Percentiles rank a stretch among this genome's conserved stretches.
These are phyloP conservation scores for Wolfiporia cocos DNA, from an alignment of 1,284 basidiomycete genomes.

Conservation along the genomic window DNA sequence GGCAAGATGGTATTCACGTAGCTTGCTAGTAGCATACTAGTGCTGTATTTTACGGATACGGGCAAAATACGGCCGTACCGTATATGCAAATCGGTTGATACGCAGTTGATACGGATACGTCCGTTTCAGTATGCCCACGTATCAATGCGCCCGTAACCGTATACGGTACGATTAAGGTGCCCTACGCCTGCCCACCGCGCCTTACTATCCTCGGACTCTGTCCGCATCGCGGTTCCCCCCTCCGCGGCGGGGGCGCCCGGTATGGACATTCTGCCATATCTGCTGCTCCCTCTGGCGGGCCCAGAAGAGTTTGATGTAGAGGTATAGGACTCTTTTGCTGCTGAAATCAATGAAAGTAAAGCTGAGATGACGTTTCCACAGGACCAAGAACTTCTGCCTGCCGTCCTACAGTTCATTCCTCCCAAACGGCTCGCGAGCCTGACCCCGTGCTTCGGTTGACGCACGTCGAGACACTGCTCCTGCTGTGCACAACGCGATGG, in stretches of 20 bases:
- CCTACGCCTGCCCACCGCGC: constrained; percentile 61
- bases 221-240: constrained; percentile 42
- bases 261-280: constrained; percentile 75
- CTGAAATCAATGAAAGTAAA: no score
- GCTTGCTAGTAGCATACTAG: no score
- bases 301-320: constrained; percentile 93
- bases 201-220: constrained; percentile 57
- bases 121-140: no score
- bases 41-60: no score
- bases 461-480: constrained; percentile 83
- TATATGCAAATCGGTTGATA: no score
- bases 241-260: constrained; percentile 61
- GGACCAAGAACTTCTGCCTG: constrained; percentile 87
- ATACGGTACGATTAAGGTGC: no score
- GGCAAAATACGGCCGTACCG: no score
- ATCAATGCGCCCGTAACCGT: no score
- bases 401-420: constrained; percentile 87
- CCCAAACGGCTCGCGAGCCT: constrained; percentile 81
- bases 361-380: constrained; percentile 28
- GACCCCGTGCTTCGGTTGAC: constrained; percentile 80
- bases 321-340: no score
- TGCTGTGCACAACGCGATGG: constrained; percentile 86
- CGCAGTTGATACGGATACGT: no score
- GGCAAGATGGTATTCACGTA: no score
- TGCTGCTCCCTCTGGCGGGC: constrained; percentile 90